These are phyloP conservation scores for Hippophae rhamnoides DNA, from an alignment of 306 rosid species.

Conservation along the genomic window DNA sequence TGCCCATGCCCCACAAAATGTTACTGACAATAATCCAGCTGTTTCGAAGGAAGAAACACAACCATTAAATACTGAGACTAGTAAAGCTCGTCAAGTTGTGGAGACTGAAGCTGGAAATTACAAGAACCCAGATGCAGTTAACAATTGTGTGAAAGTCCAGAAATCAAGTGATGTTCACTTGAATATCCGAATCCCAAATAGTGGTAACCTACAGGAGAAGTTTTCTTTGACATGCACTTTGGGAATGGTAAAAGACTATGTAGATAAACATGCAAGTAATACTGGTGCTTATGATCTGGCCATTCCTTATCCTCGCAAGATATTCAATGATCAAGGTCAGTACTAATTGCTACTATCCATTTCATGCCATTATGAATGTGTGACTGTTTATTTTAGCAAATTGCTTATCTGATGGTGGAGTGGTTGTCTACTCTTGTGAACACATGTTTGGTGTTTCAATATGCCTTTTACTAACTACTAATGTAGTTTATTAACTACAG, in stretches of 20 bases:
- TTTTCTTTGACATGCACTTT: constrained; percentile 37
- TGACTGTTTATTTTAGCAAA: not conserved
- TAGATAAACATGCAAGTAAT: constrained; percentile 25
- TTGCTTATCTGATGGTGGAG: not conserved
- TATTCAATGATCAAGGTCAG: constrained; percentile 38
- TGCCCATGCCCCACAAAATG: constrained; percentile 10
- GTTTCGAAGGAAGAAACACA: constrained; percentile 20
- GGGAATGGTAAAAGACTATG: constrained; percentile 35
- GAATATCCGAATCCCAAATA: constrained; percentile 40
- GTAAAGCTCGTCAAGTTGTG: constrained; percentile 13
- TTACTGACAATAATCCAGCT: constrained; percentile 8
- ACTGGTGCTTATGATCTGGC: constrained; percentile 46
- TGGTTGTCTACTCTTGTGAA: too few relatives aligned
- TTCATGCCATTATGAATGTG: not conserved
- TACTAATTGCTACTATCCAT: not conserved
- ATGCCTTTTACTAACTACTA: too few relatives aligned
- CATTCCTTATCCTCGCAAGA: constrained; percentile 53
- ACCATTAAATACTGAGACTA: constrained; percentile 16
- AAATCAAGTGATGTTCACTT: constrained; percentile 29
- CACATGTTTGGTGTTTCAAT: too few relatives aligned
- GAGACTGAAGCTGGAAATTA: constrained; percentile 16
- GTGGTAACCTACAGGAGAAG: constrained; percentile 34
- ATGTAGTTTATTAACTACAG: too few relatives aligned
- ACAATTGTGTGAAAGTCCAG: not conserved
- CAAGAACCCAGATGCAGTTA: constrained; percentile 10